Conservation (phyloP, 495 filamentous ascomycete species). For the Penicillium canescens region DNA sequence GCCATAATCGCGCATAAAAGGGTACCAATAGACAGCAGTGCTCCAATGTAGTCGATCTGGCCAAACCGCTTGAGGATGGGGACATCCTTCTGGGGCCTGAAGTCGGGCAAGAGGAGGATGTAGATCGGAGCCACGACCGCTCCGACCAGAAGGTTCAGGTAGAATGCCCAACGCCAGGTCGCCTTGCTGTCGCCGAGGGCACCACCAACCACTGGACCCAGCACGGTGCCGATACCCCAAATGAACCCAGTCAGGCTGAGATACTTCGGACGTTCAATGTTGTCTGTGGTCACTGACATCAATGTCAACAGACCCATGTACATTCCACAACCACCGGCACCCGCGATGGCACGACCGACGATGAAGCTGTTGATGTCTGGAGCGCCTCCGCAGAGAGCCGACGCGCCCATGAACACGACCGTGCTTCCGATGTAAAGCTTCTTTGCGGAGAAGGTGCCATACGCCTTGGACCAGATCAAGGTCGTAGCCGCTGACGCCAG, state of each 20-base stretch:
- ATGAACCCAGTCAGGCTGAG: conserved; percentile 30
- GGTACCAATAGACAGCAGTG: conserved; percentile 37
- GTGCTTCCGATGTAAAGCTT: conserved; percentile 51
- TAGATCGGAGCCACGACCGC: conserved; percentile 55
- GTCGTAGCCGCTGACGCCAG: conserved; percentile 46
- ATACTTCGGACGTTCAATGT: conserved; percentile 36
- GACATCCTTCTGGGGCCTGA: conserved; percentile 44
- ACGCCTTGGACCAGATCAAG: conserved; percentile 47
- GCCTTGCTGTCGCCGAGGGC: conserved; percentile 53
- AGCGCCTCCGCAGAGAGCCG: conserved; percentile 56
- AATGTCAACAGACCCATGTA: conserved; percentile 39
- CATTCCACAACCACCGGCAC: conserved; percentile 34
- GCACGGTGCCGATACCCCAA: conserved; percentile 53
- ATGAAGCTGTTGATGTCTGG: conserved; percentile 53
- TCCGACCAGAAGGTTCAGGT: conserved; percentile 66
- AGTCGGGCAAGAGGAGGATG: conserved; percentile 52
- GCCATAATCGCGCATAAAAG: conserved; percentile 49
- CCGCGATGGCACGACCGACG: conserved; percentile 50
- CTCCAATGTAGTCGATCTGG: conserved; percentile 36
- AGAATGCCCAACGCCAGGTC: conserved; percentile 69
- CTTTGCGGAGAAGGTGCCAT: conserved; percentile 54
- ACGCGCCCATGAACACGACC: conserved; percentile 51
- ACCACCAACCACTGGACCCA: conserved; percentile 65
- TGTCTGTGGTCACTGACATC: conserved; percentile 28
- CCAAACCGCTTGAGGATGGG: conserved; percentile 33